phyloP scores from a whole-genome alignment of 2,329 filamentous ascomycete genomes.

The Colletotrichum nymphaeae region DNA sequence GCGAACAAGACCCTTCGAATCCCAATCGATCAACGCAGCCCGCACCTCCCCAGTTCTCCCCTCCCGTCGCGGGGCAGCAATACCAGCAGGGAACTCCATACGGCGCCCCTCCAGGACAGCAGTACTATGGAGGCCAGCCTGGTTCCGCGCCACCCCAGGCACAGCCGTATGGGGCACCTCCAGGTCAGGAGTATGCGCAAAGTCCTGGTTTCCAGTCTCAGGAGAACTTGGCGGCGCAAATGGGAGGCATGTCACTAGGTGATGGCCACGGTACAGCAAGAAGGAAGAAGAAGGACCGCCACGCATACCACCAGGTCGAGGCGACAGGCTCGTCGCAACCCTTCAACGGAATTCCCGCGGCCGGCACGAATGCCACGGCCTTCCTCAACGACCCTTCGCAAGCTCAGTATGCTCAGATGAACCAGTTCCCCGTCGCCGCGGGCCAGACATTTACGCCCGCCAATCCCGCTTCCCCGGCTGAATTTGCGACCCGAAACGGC shows the following conservation, averaged over 20 bases:
- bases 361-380: conserved; percentile 59
- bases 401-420: conserved; percentile 59
- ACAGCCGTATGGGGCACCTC: conserved; percentile 43
- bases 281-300: conserved; percentile 93
- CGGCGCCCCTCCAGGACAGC: conserved; percentile 52
- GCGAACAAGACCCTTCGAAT: conserved; percentile 67
- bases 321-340: conserved; percentile 75
- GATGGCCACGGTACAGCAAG: conserved; percentile 63
- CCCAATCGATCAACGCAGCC: conserved; percentile 62
- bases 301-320: conserved; percentile 90
- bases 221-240: conserved; percentile 73
- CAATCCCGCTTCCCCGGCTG: conserved; percentile 40
- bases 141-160: conserved; percentile 45
- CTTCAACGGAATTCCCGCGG: conserved; percentile 75
- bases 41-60: conserved; percentile 66
- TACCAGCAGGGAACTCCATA: conserved; percentile 61
- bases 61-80: conserved; percentile 63
- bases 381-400: conserved; percentile 47
- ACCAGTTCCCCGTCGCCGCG: conserved; percentile 72
- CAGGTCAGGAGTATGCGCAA: conserved; percentile 44
- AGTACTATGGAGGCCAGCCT: conserved; percentile 53
- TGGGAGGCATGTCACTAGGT: conserved; percentile 80
- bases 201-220: conserved; percentile 52
- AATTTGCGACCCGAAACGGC: conserved; percentile 47
- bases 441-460: conserved; percentile 54